Base-by-base conservation (phyloP, 2,329 filamentous ascomycete genomes). In the Botrytis porri region DNA sequence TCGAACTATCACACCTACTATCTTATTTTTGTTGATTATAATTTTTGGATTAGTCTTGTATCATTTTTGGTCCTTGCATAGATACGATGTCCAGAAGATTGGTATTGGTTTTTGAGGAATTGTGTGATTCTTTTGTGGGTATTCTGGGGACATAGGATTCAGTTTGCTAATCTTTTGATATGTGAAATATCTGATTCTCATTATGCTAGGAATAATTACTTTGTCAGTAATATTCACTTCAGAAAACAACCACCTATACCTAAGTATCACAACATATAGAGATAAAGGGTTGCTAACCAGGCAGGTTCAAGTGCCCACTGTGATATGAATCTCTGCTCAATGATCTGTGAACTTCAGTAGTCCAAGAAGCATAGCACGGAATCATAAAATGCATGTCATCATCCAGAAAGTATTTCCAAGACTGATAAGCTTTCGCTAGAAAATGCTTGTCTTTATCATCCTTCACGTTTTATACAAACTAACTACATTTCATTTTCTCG, bases 111-210 rank as follows among this genome's bases (percentile, higher is more conserved):
- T 65, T 35, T 1, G 29, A 2, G 9, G 0, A 16, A 48, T 65
- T 65, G 32, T 65, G 7, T 22, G 12, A 14, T 18, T 35, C 32
- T 65, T 0, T 64, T 0, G 2, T 35, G 2, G 8, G 2, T 64
- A 32, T 25, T 64, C 0, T 57, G 9, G 6, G 29, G 2, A 16
- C 32, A 25, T 8, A 2, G 10, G 29, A 25, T 4, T 4, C 5
- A 5, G 29, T 0, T 25, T 45, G 41, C 10, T 39, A 25, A 0
- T 10, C 4, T 41, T 43, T 2, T 20, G 35, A 22, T 41, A 3
- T 12, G 3, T 20, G 32, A 1, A 16, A 8, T 6, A 4, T 9
- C 22, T n/a, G n/a, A 0, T 9, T 57, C 8, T 29, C 6, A 18
- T 14, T 29, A 5, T 0, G 14, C n/a, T 29, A 54, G n/a, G 18